Percentiles rank a stretch among this genome's conserved stretches.
phyloP scores from a whole-genome alignment of 2,329 filamentous ascomycete species.

The Pseudogymnoascus sp. region DNA sequence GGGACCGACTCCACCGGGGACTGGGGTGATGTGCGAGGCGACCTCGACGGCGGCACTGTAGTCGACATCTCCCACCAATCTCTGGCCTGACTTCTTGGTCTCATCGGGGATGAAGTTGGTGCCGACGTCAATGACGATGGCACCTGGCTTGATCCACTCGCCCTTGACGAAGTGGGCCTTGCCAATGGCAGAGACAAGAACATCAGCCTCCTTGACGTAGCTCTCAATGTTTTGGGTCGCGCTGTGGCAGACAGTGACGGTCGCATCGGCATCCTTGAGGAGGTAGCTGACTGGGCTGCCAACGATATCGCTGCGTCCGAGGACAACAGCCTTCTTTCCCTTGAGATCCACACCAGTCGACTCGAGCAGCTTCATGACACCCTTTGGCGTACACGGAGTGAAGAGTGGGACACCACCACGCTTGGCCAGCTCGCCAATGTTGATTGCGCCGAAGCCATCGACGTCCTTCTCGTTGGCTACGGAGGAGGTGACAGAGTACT shows the following conservation, averaged over 20 bases:
- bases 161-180: conserved; percentile 82
- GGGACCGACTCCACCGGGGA: conserved; percentile 91
- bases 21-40: conserved; percentile 88
- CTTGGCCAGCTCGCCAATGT: conserved; percentile 96
- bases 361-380: conserved; percentile 86
- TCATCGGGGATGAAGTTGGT: conserved; percentile 91
- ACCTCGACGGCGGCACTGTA: conserved; percentile 78
- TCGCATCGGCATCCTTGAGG: conserved; percentile 90
- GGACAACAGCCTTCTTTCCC: conserved; percentile 89
- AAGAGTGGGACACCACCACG: conserved; percentile 84
- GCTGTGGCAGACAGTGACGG: conserved; percentile 93
- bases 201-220: conserved; percentile 75
- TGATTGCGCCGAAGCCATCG: conserved; percentile 87
- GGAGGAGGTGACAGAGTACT: conserved; percentile 82
- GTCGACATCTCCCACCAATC: conserved; percentile 92
- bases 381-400: conserved; percentile 91
- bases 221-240: conserved; percentile 67
- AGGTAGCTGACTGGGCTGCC: conserved; percentile 95
- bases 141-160: conserved; percentile 89
- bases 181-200: conserved; percentile 88
- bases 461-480: conserved; percentile 95
- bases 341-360: conserved; percentile 75
- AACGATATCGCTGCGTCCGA: conserved; percentile 94
- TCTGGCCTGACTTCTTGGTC: conserved; percentile 84
- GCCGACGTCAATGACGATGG: conserved; percentile 94